Percentiles rank a stretch among this genome's conserved stretches.
These are phyloP conservation scores for Ophiostoma piceae DNA, from an alignment of 2,329 filamentous ascomycete genomes.

Conservation along the genomic window DNA sequence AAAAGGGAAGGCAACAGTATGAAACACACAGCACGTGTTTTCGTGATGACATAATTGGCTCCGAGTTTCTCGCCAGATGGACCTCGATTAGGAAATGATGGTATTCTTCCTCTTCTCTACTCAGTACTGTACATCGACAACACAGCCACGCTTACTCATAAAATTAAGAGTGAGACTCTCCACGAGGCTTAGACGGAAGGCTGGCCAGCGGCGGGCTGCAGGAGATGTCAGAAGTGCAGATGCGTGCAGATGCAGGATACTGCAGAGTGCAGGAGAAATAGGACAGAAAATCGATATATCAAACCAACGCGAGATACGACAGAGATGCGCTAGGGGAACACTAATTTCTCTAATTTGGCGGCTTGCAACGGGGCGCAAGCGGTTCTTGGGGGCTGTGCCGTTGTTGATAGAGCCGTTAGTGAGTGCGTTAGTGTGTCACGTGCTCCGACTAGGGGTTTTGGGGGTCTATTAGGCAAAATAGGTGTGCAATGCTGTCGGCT, in stretches of 20 bases:
- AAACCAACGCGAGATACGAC: not conserved
- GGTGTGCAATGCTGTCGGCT: not conserved
- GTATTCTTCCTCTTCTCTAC: not conserved
- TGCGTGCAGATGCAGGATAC: not conserved
- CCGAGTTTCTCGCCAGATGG: not conserved
- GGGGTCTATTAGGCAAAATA: no score
- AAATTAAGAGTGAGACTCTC: not conserved
- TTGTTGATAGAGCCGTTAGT: not conserved
- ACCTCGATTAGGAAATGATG: not conserved
- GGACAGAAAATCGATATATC: no score
- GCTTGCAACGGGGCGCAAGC: not conserved
- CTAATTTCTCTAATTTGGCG: not conserved
- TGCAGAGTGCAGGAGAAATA: not conserved
- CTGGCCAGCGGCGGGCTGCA: not conserved
- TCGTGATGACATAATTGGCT: not conserved
- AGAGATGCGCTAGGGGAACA: not conserved
- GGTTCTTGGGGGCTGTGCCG: not conserved
- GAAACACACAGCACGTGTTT: not conserved
- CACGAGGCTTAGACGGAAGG: not conserved
- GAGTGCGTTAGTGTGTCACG: not conserved
- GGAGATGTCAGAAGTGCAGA: not conserved
- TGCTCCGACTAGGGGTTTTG: not conserved
- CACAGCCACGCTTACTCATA: not conserved
- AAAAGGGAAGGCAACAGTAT: not conserved
- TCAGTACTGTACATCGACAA: no score